Base-by-base conservation (phyloP, 225 moss, liverwort and hornwort genomes). In the Polytrichum commune region DNA sequence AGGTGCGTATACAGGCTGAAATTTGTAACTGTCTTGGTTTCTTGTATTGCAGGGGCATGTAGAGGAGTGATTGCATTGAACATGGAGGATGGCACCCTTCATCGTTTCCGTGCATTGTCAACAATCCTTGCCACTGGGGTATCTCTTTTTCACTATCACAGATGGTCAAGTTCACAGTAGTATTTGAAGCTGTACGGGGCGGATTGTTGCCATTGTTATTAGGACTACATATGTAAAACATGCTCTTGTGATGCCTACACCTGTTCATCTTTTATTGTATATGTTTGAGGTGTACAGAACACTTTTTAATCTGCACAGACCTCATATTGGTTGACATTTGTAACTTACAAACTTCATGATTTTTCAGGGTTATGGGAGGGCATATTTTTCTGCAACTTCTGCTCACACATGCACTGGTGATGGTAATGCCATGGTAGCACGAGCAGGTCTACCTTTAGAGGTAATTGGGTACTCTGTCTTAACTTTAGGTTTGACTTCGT, bases 371-470 rank as follows among this genome's bases (percentile, higher is more conserved):
- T 97, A 97, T 64, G 97, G 97, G 32, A 89, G 97, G 64, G 88
- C 92, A 22, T 97, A 94, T 76, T 94, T 94, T 76, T 97, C 97
- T 35, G 97, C 97, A 71, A 97, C 97, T 7, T 97, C 97, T 29
- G 97, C 97, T 7, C 97, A 97, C 74, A 97, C 94, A 4, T 97
- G 97, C 74, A 97, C 97, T 55, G 97, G 97, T 27, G 97, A 97
- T 78, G 97, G 97, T 19, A 97, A 97, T 73, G 94, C 89, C 4
- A 90, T 97, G 92, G 97, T 81, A 66, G 97, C 97, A 54, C 90
- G 97, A 69, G 97, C 94, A 46, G 91, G 92, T 54, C 58, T 97
- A 69, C 94, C 95, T 54, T 71, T 96, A 53, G 88, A 96, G 92
- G 92, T 90, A 71, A 69, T n/a, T 8, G 55, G 2, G 18, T 20